Evolutionary conservation across 306 rosid genomes (phyloP).

Genomic region (Rubus idaeus): DNA sequence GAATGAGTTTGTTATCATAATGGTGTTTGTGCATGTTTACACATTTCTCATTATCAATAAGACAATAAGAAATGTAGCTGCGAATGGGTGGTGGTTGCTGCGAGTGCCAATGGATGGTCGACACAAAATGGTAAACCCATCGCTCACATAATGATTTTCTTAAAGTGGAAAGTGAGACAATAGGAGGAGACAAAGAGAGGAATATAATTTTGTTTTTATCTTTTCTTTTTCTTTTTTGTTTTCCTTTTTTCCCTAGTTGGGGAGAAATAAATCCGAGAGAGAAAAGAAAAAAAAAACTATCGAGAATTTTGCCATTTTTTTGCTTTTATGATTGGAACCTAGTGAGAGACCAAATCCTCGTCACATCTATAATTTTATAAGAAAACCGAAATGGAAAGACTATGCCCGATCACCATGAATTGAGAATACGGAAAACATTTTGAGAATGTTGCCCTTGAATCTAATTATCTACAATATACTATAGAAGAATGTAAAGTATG

Average conservation of each 20-base stretch:
- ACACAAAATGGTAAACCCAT: conserved; percentile 13
- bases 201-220: not conserved
- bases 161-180: conserved; percentile 16
- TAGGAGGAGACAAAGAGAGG: not conserved
- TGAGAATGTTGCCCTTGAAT: not conserved
- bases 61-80: conserved; percentile 19
- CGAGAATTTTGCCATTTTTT: not conserved
- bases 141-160: conserved; percentile 19
- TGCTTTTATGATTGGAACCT: not conserved
- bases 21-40: conserved; percentile 40
- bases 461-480: no score
- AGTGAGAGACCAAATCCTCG: no score
- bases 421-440: no score
- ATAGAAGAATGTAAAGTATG: conserved; percentile 2
- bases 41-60: conserved; percentile 6
- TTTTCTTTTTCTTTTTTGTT: not conserved
- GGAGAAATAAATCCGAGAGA: not conserved
- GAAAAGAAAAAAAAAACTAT: not conserved
- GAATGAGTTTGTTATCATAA: conserved; percentile 23
- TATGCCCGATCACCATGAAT: not conserved
- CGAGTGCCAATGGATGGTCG: conserved; percentile 15
- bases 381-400: not conserved
- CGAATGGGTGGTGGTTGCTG: conserved; percentile 19
- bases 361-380: not conserved
- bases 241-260: not conserved